Conservation (phyloP, 2,329 filamentous ascomycete species). For the Arthrobotrys musiformis region DNA sequence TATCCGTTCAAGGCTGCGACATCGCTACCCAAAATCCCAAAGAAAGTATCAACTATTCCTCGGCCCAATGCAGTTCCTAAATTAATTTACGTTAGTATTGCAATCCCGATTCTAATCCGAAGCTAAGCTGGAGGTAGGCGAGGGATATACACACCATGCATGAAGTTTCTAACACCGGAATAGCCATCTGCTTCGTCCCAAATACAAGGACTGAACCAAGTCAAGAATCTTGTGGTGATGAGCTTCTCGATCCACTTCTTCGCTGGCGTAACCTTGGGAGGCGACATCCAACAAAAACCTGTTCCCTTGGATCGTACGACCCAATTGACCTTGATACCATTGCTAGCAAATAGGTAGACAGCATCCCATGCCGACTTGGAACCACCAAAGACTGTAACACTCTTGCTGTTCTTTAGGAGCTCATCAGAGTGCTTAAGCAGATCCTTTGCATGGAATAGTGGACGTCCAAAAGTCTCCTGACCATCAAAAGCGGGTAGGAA, state of each 20-base stretch:
- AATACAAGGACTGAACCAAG: conserved; percentile 79
- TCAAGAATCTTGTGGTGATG: conserved; percentile 73
- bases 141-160: conserved; percentile 68
- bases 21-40: conserved; percentile 67
- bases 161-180: conserved; percentile 67
- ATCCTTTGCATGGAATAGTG: conserved; percentile 68
- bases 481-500: conserved; percentile 66
- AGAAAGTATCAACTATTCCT: conserved; percentile 20
- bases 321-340: conserved; percentile 70
- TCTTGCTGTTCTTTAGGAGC: conserved; percentile 64
- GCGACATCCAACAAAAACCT: conserved; percentile 71
- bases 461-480: conserved; percentile 65
- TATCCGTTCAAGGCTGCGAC: conserved; percentile 69
- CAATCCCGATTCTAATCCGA: conserved; percentile 66
- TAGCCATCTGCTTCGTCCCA: conserved; percentile 75
- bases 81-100: conserved; percentile 60
- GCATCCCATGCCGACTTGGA: conserved; percentile 75
- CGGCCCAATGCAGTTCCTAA: conserved; percentile 60
- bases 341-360: conserved; percentile 71
- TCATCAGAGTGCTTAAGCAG: conserved; percentile 63
- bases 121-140: conserved; percentile 59
- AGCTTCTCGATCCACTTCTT: conserved; percentile 76
- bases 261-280: conserved; percentile 73
- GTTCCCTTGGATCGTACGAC: conserved; percentile 70
- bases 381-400: conserved; percentile 70